These are phyloP conservation scores for Saccharomycopsis sp. DNA, from an alignment of 805 yeast genomes.

Conservation along the genomic window DNA sequence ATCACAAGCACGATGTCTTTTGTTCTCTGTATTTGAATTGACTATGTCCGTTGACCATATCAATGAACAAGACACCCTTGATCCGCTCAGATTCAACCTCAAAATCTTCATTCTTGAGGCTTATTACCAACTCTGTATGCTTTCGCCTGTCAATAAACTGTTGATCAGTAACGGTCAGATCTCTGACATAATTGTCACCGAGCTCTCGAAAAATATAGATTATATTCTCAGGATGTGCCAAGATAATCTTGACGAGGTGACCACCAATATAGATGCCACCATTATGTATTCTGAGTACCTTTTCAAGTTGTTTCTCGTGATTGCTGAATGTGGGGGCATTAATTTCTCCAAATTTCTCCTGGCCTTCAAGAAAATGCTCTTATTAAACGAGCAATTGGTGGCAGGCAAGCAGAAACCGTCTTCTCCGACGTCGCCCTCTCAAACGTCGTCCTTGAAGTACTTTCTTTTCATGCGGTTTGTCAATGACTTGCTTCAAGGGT, in stretches of 20 bases:
- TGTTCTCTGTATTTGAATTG: slow-evolving; percentile 7
- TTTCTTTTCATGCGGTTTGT: slow-evolving; percentile 5
- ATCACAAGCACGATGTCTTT: background rate
- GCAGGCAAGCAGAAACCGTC: background rate
- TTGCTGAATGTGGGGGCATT: slow-evolving; percentile 15
- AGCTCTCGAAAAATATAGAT: slow-evolving; percentile 1
- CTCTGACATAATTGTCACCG: slow-evolving; percentile 6
- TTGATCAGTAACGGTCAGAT: slow-evolving; percentile 10
- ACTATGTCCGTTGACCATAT: background rate
- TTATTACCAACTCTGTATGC: slow-evolving; percentile 7
- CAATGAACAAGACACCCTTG: background rate
- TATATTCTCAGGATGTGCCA: background rate
- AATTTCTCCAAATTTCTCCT: slow-evolving; percentile 5
- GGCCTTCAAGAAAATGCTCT: slow-evolving; percentile 9
- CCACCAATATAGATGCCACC: background rate
- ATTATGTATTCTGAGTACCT: slow-evolving; percentile 9
- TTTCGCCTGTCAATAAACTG: slow-evolving; percentile 11
- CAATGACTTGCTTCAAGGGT: slow-evolving; percentile 3
- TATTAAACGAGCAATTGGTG: slow-evolving; percentile 9
- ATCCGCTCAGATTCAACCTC: slow-evolving; percentile 4
- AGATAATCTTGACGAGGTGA: background rate
- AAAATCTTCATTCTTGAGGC: slow-evolving; percentile 15
- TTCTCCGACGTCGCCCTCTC: too few species aligned
- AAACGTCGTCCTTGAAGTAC: background rate
- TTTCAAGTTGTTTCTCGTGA: slow-evolving; percentile 9